Evolutionary conservation across 2,329 filamentous ascomycete genomes (phyloP).

Genomic region (Cladobotryum mycophilum): DNA sequence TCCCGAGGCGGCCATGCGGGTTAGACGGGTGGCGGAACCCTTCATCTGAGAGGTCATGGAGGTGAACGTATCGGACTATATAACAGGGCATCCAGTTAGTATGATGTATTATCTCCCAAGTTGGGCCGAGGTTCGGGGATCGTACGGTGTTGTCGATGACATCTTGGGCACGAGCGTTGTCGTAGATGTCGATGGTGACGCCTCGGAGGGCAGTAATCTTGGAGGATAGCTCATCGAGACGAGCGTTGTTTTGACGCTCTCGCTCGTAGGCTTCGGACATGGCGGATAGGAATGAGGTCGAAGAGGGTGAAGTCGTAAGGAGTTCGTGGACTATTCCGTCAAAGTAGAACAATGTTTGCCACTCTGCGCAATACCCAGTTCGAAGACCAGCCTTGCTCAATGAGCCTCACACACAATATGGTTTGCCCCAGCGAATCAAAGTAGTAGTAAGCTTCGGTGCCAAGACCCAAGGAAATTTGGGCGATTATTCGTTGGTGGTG

Average conservation of each 20-base stretch:
- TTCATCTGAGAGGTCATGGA: slow-evolving; percentile 77
- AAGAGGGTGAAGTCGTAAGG: background rate
- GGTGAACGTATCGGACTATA: slow-evolving; percentile 87
- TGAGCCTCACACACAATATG: too few relatives aligned
- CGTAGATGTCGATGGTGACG: slow-evolving; percentile 96
- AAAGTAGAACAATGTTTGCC: too few relatives aligned
- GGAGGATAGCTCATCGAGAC: slow-evolving; percentile 80
- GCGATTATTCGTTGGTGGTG: too few relatives aligned
- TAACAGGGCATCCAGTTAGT: background rate
- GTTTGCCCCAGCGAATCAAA: too few relatives aligned
- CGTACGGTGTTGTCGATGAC: slow-evolving; percentile 81
- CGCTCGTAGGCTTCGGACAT: slow-evolving; percentile 77
- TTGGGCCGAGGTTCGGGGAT: background rate
- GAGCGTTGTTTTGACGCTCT: slow-evolving; percentile 88
- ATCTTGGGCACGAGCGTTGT: slow-evolving; percentile 82
- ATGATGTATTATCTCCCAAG: background rate
- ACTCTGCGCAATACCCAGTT: too few relatives aligned
- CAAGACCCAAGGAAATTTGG: too few relatives aligned
- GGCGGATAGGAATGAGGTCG: slow-evolving; percentile 4
- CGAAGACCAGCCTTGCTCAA: too few relatives aligned
- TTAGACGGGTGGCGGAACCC: slow-evolving; percentile 74
- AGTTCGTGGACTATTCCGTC: too few relatives aligned
- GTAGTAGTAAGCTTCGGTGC: too few relatives aligned
- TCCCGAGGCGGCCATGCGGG: slow-evolving; percentile 83
- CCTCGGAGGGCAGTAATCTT: slow-evolving; percentile 90